Percentiles rank a stretch among this genome's conserved stretches.
These are phyloP conservation scores for Cryptococcus amylolentus DNA, from an alignment of 1,284 basidiomycete species.

Conservation along the genomic window DNA sequence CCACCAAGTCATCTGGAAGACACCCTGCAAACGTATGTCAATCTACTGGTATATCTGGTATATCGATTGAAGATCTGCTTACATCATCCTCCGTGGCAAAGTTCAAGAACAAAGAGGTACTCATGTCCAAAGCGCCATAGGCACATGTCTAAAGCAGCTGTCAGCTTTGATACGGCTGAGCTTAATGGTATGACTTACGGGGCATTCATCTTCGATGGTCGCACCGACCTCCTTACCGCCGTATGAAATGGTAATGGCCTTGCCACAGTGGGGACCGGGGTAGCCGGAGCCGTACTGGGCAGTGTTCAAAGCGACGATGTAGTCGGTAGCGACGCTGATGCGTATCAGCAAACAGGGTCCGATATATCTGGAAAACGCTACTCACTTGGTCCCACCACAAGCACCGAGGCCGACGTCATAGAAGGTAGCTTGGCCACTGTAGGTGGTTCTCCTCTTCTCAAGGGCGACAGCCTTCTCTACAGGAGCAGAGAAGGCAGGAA, in stretches of 20 bases:
- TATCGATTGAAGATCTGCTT: too few species aligned
- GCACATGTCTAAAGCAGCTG: slow-evolving; percentile 19
- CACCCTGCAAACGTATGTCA: slow-evolving; percentile 49
- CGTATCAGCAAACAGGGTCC: slow-evolving; percentile 45
- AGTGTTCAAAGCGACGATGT: slow-evolving; percentile 47
- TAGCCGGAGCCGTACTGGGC: slow-evolving; percentile 50
- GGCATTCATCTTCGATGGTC: slow-evolving; percentile 61
- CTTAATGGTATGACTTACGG: slow-evolving; percentile 4
- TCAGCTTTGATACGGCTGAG: too few species aligned
- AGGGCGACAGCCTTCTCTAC: neutral
- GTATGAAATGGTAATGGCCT: slow-evolving; percentile 62
- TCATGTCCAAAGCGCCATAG: slow-evolving; percentile 71
- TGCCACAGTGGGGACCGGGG: slow-evolving; percentile 62
- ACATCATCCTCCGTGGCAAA: slow-evolving; percentile 19
- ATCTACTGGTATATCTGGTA: too few species aligned
- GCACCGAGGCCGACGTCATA: slow-evolving; percentile 44
- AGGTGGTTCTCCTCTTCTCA: slow-evolving; percentile 2
- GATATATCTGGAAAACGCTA: slow-evolving; percentile 2
- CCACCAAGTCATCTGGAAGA: slow-evolving; percentile 61
- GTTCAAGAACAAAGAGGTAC: slow-evolving; percentile 64
- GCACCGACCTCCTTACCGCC: slow-evolving; percentile 62
- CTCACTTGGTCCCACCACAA: slow-evolving; percentile 25
- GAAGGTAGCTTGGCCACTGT: slow-evolving; percentile 38
- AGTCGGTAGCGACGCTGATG: slow-evolving; percentile 20
- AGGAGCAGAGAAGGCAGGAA: neutral